A percentile compares a stretch with the other conserved stretches of the same genome.
Conservation (phyloP, 2,329 filamentous ascomycete species). For the Pseudogymnoascus sp. region DNA sequence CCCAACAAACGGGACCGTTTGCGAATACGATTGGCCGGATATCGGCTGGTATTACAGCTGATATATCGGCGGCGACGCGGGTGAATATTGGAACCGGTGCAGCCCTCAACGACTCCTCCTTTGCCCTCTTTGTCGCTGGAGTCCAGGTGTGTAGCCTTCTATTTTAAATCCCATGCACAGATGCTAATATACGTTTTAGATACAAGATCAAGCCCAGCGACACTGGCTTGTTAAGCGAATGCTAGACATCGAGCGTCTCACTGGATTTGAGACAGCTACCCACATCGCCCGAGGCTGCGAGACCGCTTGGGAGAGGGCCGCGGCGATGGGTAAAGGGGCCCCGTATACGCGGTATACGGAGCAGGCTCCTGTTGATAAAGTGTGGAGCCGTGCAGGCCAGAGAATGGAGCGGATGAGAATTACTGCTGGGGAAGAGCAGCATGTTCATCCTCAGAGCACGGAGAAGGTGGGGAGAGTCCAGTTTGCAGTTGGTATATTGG, state of each 20-base stretch:
- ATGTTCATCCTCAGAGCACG: slow-evolving; percentile 26
- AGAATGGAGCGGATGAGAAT: slow-evolving; percentile 36
- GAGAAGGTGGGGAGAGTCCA: slow-evolving; percentile 54
- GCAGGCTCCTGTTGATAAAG: slow-evolving; percentile 27
- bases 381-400: slow-evolving; percentile 40
- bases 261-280: slow-evolving; percentile 77
- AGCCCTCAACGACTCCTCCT: slow-evolving; percentile 71
- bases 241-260: slow-evolving; percentile 66
- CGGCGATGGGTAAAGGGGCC: slow-evolving; percentile 64
- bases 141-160: slow-evolving; percentile 47
- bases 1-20: slow-evolving; percentile 59
- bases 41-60: slow-evolving; percentile 56
- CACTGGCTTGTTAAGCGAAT: slow-evolving; percentile 69
- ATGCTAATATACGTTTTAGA: slow-evolving; percentile 39
- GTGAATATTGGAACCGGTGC: slow-evolving; percentile 72
- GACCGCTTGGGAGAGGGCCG: slow-evolving; percentile 69
- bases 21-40: slow-evolving; percentile 74
- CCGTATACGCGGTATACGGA: slow-evolving; percentile 51
- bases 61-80: slow-evolving; percentile 35
- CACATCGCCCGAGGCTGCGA: slow-evolving; percentile 81
- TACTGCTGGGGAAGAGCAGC: slow-evolving; percentile 36
- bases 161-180: not conserved
- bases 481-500: slow-evolving; percentile 71
- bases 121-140: slow-evolving; percentile 79
- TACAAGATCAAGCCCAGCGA: slow-evolving; percentile 61